A percentile compares a stretch with the other conserved stretches of the same genome.
Evolutionary conservation across 306 rosid species (phyloP).

Genomic region (Vigna reflexopilosa): DNA sequence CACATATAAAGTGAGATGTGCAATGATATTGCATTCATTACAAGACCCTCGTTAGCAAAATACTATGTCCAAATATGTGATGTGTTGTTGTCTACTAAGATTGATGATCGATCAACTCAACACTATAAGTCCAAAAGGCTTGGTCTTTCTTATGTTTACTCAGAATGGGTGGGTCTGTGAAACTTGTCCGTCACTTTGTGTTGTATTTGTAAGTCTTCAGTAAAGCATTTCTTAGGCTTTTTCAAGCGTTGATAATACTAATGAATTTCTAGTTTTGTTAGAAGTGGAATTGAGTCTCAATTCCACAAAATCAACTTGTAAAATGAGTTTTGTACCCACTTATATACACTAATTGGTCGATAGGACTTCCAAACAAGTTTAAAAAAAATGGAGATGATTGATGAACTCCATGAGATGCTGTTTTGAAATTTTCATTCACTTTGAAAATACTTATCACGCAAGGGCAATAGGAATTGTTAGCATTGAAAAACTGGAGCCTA

Average conservation of each 20-base stretch:
- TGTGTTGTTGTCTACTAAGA: too few species aligned
- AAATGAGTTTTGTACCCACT: too few species aligned
- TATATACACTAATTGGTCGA: too few species aligned
- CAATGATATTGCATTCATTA: constrained; percentile 39
- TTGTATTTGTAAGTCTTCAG: background rate
- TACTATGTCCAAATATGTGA: background rate
- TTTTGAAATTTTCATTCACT: background rate
- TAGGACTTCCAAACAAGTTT: too few species aligned
- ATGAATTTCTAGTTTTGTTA: too few species aligned
- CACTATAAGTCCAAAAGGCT: too few species aligned
- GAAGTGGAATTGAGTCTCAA: too few species aligned
- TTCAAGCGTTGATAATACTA: background rate
- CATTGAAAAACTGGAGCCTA: background rate
- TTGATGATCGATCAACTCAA: too few species aligned
- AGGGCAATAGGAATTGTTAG: background rate
- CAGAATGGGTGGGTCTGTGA: too few species aligned
- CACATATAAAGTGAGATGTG: constrained; percentile 39
- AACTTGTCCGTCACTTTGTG: too few species aligned
- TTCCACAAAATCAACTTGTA: too few species aligned
- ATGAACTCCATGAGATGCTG: background rate
- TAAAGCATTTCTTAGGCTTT: background rate
- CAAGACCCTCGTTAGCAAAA: background rate
- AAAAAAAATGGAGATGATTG: background rate
- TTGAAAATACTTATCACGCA: background rate
- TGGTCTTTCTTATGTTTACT: too few species aligned